These are phyloP conservation scores for Corymbia calophylla DNA, from an alignment of 441 rosid species.

Conservation along the genomic window DNA sequence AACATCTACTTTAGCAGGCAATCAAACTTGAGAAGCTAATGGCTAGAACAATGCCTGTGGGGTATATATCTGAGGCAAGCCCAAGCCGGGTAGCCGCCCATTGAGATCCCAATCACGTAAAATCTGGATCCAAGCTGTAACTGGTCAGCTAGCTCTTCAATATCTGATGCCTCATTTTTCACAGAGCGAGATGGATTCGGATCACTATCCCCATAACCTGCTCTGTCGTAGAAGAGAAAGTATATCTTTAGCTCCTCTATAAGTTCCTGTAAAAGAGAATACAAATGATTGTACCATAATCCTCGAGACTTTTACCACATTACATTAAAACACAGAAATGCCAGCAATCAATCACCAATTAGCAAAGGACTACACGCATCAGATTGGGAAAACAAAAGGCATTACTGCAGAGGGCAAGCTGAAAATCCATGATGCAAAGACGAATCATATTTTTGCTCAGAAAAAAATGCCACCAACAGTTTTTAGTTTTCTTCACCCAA, in stretches of 20 bases:
- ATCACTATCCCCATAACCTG: conserved; percentile 19
- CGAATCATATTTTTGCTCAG: neutral
- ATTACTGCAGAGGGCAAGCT: neutral
- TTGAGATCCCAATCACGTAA: conserved; percentile 15
- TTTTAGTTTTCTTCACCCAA: neutral
- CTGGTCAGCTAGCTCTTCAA: conserved; percentile 15
- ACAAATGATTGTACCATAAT: neutral
- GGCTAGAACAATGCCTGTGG: conserved; percentile 3
- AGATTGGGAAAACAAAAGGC: neutral
- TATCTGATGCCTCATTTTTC: conserved; percentile 14
- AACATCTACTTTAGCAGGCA: neutral
- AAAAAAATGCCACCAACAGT: neutral
- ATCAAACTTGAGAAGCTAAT: neutral
- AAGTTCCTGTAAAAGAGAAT: conserved; percentile 30
- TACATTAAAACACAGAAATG: neutral
- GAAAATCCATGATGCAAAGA: neutral
- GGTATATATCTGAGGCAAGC: conserved; percentile 15
- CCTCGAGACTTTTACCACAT: neutral
- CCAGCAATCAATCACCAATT: neutral
- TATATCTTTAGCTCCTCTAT: conserved; percentile 14
- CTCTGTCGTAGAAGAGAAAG: conserved; percentile 12
- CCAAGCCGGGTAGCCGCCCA: conserved; percentile 13
- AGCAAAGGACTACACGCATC: neutral
- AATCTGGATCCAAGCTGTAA: conserved; percentile 11
- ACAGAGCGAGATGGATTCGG: conserved; percentile 7